Conservation (phyloP, 2,329 filamentous ascomycete genomes). For the Aspergillus japonicus region DNA sequence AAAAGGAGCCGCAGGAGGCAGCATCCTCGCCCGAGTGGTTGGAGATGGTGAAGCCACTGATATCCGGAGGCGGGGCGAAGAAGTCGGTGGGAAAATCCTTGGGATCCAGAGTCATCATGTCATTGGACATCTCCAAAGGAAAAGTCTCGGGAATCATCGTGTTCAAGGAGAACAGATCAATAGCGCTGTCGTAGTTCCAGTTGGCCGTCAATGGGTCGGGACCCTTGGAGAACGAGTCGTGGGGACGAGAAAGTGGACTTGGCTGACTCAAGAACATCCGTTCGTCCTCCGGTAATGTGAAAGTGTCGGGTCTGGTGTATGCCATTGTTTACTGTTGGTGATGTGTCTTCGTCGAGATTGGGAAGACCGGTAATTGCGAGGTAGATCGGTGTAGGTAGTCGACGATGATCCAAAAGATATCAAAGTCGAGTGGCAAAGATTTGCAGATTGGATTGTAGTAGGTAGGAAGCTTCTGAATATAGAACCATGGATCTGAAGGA, state of each 20-base stretch:
- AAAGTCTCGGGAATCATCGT: conserved; percentile 32
- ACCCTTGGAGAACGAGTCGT: conserved; percentile 16
- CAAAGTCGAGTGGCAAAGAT: conserved; percentile 1
- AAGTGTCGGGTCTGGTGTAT: conserved; percentile 13
- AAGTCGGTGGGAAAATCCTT: conserved; percentile 34
- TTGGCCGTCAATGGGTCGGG: conserved; percentile 37
- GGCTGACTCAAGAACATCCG: conserved; percentile 16
- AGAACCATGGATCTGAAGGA: conserved; percentile 18
- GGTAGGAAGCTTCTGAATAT: conserved; percentile 7
- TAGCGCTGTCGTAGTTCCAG: conserved; percentile 37
- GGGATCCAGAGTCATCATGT: conserved; percentile 27
- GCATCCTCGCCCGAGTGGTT: conserved; percentile 29
- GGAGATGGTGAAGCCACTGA: conserved; percentile 35
- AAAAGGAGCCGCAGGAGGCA: conserved; percentile 24
- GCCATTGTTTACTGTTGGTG: conserved; percentile 11
- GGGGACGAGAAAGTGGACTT: conserved; percentile 13
- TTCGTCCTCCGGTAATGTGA: conserved; percentile 15
- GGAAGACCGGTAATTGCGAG: neutral
- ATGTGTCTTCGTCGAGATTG: neutral
- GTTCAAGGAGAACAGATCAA: conserved; percentile 36
- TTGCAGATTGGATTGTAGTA: neutral
- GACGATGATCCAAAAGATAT: neutral
- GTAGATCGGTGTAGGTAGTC: neutral
- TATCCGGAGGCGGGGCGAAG: conserved; percentile 29
- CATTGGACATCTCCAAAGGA: conserved; percentile 32